phyloP scores from a whole-genome alignment of 306 rosid species.

The Trichosanthes cucumerina region DNA sequence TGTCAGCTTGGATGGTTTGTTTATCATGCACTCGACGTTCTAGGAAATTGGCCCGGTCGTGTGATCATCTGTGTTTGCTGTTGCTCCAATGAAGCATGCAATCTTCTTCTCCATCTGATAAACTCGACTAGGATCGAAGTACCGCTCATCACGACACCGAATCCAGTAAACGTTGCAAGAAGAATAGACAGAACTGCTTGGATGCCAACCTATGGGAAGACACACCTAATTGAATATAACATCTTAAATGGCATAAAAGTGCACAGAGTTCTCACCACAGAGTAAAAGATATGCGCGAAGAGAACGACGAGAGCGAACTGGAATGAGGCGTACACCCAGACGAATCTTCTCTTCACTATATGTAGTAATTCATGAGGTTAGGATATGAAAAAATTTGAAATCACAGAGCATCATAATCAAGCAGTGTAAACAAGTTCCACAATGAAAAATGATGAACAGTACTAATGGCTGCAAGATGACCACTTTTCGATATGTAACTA shows the following conservation, averaged over 20 bases:
- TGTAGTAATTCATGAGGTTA: constrained; percentile 20
- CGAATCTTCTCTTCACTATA: constrained; percentile 68
- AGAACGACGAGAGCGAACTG: constrained; percentile 78
- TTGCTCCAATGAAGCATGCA: constrained; percentile 36
- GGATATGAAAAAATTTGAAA: neutral
- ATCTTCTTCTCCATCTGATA: constrained; percentile 51
- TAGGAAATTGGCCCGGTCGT: constrained; percentile 22
- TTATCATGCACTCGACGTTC: constrained; percentile 17
- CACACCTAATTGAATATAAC: neutral
- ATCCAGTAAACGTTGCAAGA: constrained; percentile 87
- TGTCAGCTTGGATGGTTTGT: neutral
- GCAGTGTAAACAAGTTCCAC: neutral
- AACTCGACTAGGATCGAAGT: constrained; percentile 62
- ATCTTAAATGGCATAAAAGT: neutral
- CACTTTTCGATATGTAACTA: neutral
- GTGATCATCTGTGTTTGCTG: constrained; percentile 22
- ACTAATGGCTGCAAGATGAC: neutral
- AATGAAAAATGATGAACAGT: neutral
- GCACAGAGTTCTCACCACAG: constrained; percentile 45
- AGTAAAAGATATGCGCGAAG: constrained; percentile 80
- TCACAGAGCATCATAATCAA: neutral
- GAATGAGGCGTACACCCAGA: constrained; percentile 75
- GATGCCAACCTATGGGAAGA: constrained; percentile 40
- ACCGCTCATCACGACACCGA: constrained; percentile 89
- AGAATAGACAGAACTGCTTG: constrained; percentile 76